Conservation (phyloP, 345 rosid species). For the Corchorus capsularis region DNA sequence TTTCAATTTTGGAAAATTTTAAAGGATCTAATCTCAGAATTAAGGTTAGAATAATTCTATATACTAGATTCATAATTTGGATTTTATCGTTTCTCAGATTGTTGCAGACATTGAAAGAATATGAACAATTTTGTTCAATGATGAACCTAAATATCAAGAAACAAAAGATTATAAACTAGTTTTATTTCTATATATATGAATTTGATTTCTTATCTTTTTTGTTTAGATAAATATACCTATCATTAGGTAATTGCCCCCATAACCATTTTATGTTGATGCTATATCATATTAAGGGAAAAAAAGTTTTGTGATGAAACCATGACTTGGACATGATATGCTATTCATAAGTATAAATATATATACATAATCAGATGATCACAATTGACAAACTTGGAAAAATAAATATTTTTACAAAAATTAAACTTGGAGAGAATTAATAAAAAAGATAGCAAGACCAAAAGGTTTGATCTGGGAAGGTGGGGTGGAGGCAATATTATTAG, state of each 20-base stretch:
- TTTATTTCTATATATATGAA: neutral
- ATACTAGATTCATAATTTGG: too few species aligned
- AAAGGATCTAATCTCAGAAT: too few species aligned
- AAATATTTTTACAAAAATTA: neutral
- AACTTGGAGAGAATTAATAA: neutral
- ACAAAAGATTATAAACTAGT: neutral
- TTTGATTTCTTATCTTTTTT: neutral
- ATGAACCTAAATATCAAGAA: neutral
- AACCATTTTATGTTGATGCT: neutral
- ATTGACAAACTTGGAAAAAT: neutral
- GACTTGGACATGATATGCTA: neutral
- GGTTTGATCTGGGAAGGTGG: neutral
- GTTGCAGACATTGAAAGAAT: too few species aligned
- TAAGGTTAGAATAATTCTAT: too few species aligned
- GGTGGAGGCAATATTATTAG: neutral
- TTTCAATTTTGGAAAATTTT: neutral
- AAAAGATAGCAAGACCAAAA: neutral
- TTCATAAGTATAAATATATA: neutral
- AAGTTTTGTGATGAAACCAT: neutral
- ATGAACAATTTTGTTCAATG: neutral
- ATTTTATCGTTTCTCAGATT: too few species aligned
- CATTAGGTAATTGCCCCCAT: neutral
- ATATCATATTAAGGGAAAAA: neutral
- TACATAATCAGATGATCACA: neutral
- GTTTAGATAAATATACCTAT: neutral